Base-by-base conservation (phyloP, 2,329 filamentous ascomycete species). In the Pochonia chlamydosporia region DNA sequence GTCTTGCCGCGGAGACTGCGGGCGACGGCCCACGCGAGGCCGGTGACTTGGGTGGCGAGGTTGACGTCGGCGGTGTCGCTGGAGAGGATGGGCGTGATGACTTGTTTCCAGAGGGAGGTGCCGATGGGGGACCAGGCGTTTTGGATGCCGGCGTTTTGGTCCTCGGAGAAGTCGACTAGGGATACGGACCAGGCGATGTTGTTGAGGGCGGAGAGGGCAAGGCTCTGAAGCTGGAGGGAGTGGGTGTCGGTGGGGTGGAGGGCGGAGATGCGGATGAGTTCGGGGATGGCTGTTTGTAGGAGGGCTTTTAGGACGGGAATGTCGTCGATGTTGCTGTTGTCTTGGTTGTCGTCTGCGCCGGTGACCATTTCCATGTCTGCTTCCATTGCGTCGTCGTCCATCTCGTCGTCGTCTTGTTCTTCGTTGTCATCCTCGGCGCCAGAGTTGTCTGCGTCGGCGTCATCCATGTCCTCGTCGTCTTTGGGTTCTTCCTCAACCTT, bases 141-240 rank as follows among this genome's bases (percentile, higher is more conserved):
- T 44, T 71, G 70, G 47, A 85, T 70, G 47, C 69, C 66, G 4
- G 70, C 64, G 58, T 80, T 79, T 44, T 72, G 69, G n/a, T 67
- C 64, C 26, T 77, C 72, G 21, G 72, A 68, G 56, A 82, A 81
- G 62, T 83, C 79, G 54, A 82, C 67, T 55, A 76, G 75, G 8
- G 79, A 81, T 35, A 84, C 69, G 10, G 81, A 82, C 81, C 83
- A 86, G 45, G 82, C 72, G 45, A 85, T 77, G 63, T 86, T 86
- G 68, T 79, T 84, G 49, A 87, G 70, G 14, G 80, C 75, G 2
- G 78, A 76, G 21, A 86, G 64, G 16, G 82, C 76, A 53, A 76
- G 72, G 18, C 63, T 63, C 52, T 78, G 78, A 35, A 84, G 65
- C 6, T 68, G 59, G 11, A 71, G 60, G 14, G 65, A 58, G 25